Conservation (phyloP, 495 filamentous ascomycete species). For the Podospora comata region DNA sequence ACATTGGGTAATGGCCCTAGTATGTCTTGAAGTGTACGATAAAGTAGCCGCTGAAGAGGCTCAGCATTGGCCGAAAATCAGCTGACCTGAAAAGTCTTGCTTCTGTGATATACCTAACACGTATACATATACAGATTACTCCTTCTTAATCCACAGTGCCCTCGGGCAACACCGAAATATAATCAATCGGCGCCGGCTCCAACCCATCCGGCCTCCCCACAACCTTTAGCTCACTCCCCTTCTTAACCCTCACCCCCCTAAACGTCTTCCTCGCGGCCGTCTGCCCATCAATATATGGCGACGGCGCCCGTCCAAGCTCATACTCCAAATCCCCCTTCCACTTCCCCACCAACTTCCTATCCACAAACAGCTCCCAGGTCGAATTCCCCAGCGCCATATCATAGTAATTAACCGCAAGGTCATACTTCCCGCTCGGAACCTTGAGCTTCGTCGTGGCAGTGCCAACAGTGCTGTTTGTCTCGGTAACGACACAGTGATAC, state of each 20-base stretch:
- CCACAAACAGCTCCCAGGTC: constrained; percentile 48
- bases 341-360: constrained; percentile 48
- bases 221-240: constrained; percentile 59
- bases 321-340: constrained; percentile 60
- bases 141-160: constrained; percentile 55
- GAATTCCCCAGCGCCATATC: constrained; percentile 54
- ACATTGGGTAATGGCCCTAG: too few species aligned
- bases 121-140: too few species aligned
- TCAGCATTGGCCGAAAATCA: too few species aligned
- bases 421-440: constrained; percentile 54
- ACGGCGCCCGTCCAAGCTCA: constrained; percentile 53
- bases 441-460: constrained; percentile 47
- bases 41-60: too few species aligned
- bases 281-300: constrained; percentile 58
- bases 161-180: constrained; percentile 58
- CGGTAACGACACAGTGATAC: constrained; percentile 23
- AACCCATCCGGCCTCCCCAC: constrained; percentile 55
- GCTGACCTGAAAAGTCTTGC: too few species aligned
- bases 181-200: constrained; percentile 65
- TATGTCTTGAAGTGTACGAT: too few species aligned
- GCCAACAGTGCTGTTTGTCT: constrained; percentile 46
- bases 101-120: too few species aligned
- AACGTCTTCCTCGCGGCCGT: constrained; percentile 63
- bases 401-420: constrained; percentile 64
- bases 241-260: constrained; percentile 44